Evolutionary conservation across 768 basidiomycete genomes (phyloP).

Genomic region (Amanita exitialis): DNA sequence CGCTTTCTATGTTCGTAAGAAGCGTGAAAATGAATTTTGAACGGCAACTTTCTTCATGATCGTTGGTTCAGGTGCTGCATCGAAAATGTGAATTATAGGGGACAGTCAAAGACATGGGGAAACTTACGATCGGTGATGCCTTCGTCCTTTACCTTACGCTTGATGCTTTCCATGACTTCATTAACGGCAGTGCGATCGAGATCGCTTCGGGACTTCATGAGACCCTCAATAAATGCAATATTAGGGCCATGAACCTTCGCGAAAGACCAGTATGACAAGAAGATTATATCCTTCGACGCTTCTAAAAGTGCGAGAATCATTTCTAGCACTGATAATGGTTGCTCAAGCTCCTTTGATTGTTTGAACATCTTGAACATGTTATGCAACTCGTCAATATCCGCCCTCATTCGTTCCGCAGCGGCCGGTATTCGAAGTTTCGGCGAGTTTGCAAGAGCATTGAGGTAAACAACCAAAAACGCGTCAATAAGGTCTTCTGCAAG

Average conservation of each 20-base stretch:
- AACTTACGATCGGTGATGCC: constrained; percentile 69
- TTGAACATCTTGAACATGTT: constrained; percentile 77
- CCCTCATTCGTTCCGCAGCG: constrained; percentile 74
- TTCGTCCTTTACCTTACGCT: constrained; percentile 89
- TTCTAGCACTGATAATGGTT: constrained; percentile 80
- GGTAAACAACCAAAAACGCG: constrained; percentile 80
- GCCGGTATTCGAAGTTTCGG: constrained; percentile 81
- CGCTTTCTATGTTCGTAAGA: constrained; percentile 42
- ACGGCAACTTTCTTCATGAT: constrained; percentile 87
- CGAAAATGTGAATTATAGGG: not conserved
- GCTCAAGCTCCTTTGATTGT: constrained; percentile 68
- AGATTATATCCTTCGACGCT: constrained; percentile 81
- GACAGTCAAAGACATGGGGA: not conserved
- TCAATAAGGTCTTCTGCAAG: constrained; percentile 90
- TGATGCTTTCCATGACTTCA: constrained; percentile 91
- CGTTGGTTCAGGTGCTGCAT: constrained; percentile 66
- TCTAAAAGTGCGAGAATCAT: constrained; percentile 72
- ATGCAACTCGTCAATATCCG: constrained; percentile 71
- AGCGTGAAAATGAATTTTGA: constrained; percentile 65
- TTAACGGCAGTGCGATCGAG: constrained; percentile 79
- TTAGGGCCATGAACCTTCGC: constrained; percentile 92
- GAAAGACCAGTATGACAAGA: constrained; percentile 90
- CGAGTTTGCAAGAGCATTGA: constrained; percentile 76
- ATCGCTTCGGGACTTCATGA: constrained; percentile 87
- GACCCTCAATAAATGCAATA: constrained; percentile 78